phyloP scores from a whole-genome alignment of 441 rosid species.

The Populus tomentosa region DNA sequence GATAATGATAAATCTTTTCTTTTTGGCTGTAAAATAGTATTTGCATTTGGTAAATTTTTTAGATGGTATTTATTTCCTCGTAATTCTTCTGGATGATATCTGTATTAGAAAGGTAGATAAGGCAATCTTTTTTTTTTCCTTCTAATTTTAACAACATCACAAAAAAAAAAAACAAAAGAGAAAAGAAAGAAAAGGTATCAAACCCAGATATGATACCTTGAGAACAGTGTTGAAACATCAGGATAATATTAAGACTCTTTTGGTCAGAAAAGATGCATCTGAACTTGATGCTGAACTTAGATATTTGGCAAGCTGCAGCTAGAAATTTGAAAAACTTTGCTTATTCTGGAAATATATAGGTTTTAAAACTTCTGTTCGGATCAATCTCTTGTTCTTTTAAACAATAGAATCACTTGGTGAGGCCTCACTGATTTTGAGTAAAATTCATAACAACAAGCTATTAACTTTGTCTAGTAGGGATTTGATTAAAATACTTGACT shows the following conservation, averaged over 20 bases:
- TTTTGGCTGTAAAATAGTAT: no score
- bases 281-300: neutral
- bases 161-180: neutral
- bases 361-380: neutral
- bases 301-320: neutral
- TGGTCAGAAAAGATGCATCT: neutral
- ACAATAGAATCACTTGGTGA: neutral
- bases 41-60: no score
- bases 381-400: neutral
- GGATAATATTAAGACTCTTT: neutral
- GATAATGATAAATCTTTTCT: neutral
- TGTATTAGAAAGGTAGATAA: neutral
- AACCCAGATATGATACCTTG: neutral
- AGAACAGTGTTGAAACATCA: neutral
- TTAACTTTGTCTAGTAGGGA: neutral
- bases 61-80: neutral
- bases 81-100: neutral
- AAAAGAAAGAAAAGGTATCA: neutral
- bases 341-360: neutral
- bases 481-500: neutral
- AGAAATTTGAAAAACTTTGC: neutral
- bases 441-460: neutral
- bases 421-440: neutral
- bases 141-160: neutral
- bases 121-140: neutral